phyloP scores from a whole-genome alignment of 805 yeast genomes.

The Teunomyces pallodes region DNA sequence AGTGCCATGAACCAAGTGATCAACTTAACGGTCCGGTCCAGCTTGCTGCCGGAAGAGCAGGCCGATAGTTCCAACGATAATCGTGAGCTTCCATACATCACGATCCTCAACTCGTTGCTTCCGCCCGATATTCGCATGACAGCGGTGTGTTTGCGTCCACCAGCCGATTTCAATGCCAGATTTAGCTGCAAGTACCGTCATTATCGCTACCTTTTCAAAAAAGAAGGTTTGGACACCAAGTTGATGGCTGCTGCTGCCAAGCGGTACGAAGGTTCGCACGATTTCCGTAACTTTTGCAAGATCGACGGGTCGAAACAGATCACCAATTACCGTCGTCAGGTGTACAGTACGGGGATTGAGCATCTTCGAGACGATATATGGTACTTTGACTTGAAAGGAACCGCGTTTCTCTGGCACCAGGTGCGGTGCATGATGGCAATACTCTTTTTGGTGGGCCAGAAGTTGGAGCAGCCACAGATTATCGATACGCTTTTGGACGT shows the following conservation, averaged over 20 bases:
- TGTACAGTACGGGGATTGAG: slow-evolving; percentile 52
- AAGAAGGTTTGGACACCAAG: slow-evolving; percentile 53
- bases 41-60: slow-evolving; percentile 62
- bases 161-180: slow-evolving; percentile 81
- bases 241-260: slow-evolving; percentile 68
- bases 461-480: slow-evolving; percentile 58
- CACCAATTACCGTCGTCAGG: slow-evolving; percentile 66
- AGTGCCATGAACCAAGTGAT: slow-evolving; percentile 96
- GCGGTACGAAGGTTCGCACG: slow-evolving; percentile 70
- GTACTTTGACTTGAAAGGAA: slow-evolving; percentile 76
- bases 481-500: slow-evolving; percentile 60
- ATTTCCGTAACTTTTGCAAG: slow-evolving; percentile 92
- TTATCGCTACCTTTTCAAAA: slow-evolving; percentile 76
- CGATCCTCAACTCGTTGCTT: slow-evolving; percentile 68
- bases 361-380: slow-evolving; percentile 45
- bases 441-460: slow-evolving; percentile 77
- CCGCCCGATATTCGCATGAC: slow-evolving; percentile 86
- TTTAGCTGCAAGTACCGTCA: slow-evolving; percentile 87
- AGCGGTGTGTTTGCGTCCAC: slow-evolving; percentile 80
- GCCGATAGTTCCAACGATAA: slow-evolving; percentile 51
- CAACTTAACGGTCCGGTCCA: slow-evolving; percentile 72
- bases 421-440: slow-evolving; percentile 94
- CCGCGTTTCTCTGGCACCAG: slow-evolving; percentile 97
- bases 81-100: slow-evolving; percentile 72
- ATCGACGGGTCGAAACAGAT: slow-evolving; percentile 93